Percentiles rank a stretch among this genome's conserved stretches.
Conservation (phyloP, 192 early-diverging fungal species). For the Coemansia sp. region DNA sequence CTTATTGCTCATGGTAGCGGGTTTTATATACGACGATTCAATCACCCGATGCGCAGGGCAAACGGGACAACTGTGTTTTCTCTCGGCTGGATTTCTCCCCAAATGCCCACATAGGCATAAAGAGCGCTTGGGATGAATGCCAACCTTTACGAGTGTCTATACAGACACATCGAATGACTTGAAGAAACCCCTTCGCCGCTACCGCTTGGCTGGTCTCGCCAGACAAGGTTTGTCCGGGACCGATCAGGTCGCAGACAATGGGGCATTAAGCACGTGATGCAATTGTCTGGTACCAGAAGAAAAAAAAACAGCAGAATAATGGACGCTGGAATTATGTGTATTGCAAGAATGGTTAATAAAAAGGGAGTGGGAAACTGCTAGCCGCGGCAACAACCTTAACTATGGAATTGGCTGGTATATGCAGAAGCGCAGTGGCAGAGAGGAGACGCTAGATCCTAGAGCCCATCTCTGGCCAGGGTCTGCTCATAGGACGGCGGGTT, state of each 20-base stretch:
- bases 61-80: neutral
- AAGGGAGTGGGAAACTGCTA: too few species aligned
- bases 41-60: neutral
- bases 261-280: neutral
- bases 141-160: neutral
- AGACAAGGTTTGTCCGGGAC: neutral
- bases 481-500: too few species aligned
- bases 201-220: neutral
- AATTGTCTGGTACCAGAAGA: neutral
- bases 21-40: constrained; percentile 1
- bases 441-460: too few species aligned
- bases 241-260: neutral
- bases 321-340: too few species aligned
- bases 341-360: too few species aligned
- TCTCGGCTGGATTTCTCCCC: constrained; percentile 6
- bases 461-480: too few species aligned
- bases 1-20: constrained; percentile 1
- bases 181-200: neutral
- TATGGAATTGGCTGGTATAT: too few species aligned
- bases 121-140: neutral
- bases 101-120: neutral
- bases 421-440: too few species aligned
- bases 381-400: too few species aligned
- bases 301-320: too few species aligned
- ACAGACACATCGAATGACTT: neutral